Conservation (phyloP, 805 yeast genomes). For the Ogataea ramenticola region DNA sequence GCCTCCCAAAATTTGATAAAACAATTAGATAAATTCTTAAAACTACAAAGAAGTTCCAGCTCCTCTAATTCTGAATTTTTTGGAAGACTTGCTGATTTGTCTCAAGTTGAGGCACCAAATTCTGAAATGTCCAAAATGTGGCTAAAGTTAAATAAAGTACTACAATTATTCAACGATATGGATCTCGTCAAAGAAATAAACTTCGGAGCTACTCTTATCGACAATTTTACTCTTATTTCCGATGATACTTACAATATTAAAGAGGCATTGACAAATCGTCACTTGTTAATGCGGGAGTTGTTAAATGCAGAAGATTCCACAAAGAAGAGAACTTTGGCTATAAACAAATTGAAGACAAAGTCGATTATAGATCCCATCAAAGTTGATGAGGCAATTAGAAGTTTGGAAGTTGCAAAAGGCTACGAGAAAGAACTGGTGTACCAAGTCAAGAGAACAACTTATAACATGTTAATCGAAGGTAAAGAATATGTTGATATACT, state of each 20-base stretch:
- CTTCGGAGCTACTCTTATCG: conserved; percentile 70
- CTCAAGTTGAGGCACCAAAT: conserved; percentile 33
- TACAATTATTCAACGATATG: conserved; percentile 68
- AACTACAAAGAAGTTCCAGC: conserved; percentile 48
- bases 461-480: conserved; percentile 75
- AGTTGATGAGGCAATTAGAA: conserved; percentile 82
- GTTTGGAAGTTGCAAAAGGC: conserved; percentile 70
- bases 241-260: conserved; percentile 82
- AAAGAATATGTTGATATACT: conserved; percentile 50
- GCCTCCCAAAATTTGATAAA: conserved; percentile 47
- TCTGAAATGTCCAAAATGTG: conserved; percentile 75
- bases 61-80: conserved; percentile 38
- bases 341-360: conserved; percentile 62
- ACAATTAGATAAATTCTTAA: conserved; percentile 46
- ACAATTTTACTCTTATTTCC: conserved; percentile 55
- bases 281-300: conserved; percentile 85
- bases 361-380: conserved; percentile 77
- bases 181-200: conserved; percentile 64
- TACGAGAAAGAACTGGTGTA: conserved; percentile 69
- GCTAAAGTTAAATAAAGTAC: conserved; percentile 65
- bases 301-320: conserved; percentile 72
- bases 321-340: conserved; percentile 60
- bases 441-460: conserved; percentile 76
- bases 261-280: conserved; percentile 89
- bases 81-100: conserved; percentile 31